Conservation (phyloP, 2,329 filamentous ascomycete genomes). For the Exophiala aquamarina region DNA sequence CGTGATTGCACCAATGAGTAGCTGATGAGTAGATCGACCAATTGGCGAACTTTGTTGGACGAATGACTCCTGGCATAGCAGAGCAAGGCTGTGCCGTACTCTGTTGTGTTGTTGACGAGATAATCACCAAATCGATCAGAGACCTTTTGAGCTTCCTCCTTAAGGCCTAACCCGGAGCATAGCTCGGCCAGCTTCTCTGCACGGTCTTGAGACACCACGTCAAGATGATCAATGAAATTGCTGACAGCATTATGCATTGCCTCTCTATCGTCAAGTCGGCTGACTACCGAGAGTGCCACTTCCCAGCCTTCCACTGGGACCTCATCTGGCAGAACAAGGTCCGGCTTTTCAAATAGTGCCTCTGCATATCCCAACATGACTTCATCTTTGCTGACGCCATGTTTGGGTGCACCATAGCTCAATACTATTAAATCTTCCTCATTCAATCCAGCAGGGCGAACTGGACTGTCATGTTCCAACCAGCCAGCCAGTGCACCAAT, state of each 20-base stretch:
- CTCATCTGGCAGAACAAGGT: constrained; percentile 33
- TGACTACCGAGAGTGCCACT: constrained; percentile 77
- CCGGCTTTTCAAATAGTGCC: constrained; percentile 48
- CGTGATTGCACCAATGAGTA: constrained; percentile 83
- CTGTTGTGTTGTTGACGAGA: constrained; percentile 68
- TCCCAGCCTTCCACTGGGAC: constrained; percentile 76
- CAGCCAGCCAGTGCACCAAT: constrained; percentile 80
- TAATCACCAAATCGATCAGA: constrained; percentile 86
- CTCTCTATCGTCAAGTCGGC: constrained; percentile 72
- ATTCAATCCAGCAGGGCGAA: constrained; percentile 63
- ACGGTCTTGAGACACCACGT: constrained; percentile 66
- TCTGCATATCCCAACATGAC: constrained; percentile 75
- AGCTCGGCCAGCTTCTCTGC: constrained; percentile 81
- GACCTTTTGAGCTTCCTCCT: constrained; percentile 74
- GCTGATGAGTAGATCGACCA: constrained; percentile 82
- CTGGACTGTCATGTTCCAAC: constrained; percentile 54
- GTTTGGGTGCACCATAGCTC: constrained; percentile 63
- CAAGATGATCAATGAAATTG: constrained; percentile 70
- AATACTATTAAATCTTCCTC: constrained; percentile 83
- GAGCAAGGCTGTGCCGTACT: constrained; percentile 82
- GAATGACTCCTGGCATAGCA: constrained; percentile 88
- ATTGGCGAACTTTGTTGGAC: constrained; percentile 74
- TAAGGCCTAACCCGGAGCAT: constrained; percentile 75
- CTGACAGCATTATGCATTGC: constrained; percentile 73
- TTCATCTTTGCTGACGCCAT: constrained; percentile 72